Conservation (phyloP, 2,329 filamentous ascomycete species). For the Basipetospora chlamydospora region DNA sequence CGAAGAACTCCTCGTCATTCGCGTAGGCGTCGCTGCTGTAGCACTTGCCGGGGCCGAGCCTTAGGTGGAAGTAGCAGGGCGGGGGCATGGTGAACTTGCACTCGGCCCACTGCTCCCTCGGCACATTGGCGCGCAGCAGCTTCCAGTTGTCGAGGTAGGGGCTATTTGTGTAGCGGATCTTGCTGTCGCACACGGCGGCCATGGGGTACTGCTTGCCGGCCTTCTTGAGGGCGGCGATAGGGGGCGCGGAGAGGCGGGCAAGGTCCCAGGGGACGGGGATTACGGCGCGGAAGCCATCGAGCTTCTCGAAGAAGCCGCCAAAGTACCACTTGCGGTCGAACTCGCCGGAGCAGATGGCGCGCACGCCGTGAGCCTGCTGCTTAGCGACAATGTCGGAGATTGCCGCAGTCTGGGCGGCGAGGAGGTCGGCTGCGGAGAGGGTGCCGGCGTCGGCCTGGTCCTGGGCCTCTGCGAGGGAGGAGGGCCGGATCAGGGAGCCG, state of each 20-base stretch:
- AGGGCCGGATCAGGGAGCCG: constrained; percentile 54
- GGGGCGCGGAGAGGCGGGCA: constrained; percentile 21
- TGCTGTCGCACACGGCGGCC: constrained; percentile 25
- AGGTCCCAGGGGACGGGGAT: constrained; percentile 23
- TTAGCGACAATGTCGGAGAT: constrained; percentile 50
- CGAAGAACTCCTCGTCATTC: constrained; percentile 40
- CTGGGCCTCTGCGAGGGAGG: constrained; percentile 41
- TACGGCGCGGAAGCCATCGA: constrained; percentile 23
- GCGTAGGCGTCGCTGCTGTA: constrained; percentile 37
- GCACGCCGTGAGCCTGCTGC: constrained; percentile 48
- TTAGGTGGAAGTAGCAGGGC: constrained; percentile 51
- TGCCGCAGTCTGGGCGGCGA: constrained; percentile 42
- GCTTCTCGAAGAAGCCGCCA: constrained; percentile 32
- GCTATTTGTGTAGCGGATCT: constrained; percentile 25
- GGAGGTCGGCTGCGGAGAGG: constrained; percentile 28
- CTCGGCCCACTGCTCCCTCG: constrained; percentile 43
- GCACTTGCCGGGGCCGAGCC: constrained; percentile 34
- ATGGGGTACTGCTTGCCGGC: constrained; percentile 22
- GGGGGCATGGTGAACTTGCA: constrained; percentile 56
- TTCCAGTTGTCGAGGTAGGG: constrained; percentile 29
- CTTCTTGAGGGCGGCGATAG: constrained; percentile 23
- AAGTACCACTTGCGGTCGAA: constrained; percentile 41
- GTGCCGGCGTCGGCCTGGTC: constrained; percentile 31
- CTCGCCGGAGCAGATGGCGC: constrained; percentile 54
- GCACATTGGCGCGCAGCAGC: constrained; percentile 26